Evolutionary conservation across 306 rosid species (phyloP), one percentile per base, ranked within the genome.

Genomic region (Rubus parviflorus): DNA sequence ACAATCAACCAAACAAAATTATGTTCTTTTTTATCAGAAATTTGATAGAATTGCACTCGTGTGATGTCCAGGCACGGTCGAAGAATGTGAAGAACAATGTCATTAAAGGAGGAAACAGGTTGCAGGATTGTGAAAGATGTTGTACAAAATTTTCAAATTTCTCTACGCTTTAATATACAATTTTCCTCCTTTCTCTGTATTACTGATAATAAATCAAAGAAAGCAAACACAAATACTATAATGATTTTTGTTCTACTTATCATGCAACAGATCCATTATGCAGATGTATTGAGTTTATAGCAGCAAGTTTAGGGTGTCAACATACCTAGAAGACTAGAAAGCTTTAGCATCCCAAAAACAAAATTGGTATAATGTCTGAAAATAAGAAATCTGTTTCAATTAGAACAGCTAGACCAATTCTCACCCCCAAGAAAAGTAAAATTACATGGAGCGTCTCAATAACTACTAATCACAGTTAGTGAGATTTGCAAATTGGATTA

Each of bases 21-120:
- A 2, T 54, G 25, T 38, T 22, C 19, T 40, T 17, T 61, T 15
- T 42, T 22, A 16, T 35, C 19, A 74, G 9, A 74, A 15, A 25
- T 74, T 60, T 74, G 43, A 58, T 10, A 43, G 5, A 56, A 73
- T 22, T 14, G 72, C 35, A 25, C 74, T 16, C 25, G 4, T 47
- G 70, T 10, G 37, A 45, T 71, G 42, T 47, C 66, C 87, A 84
- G 95, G 81, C 90, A 86, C 37, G 87, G 85, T 63, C 82, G 80
- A 12, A 79, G 62, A 75, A 63, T 86, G 78, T 86, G 72, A 80
- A 16, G 77, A 62, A 23, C 8, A 16, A 54, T 16, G 53, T 16
- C 65, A 20, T 5, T 23, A 7, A 41, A 40, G 15, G 25, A 63
- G 47, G 71, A 74, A 49, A 75, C 12, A 17, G 51, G 2, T 40